Evolutionary conservation across 768 basidiomycete genomes (phyloP).

Genomic region (Russula sp.): DNA sequence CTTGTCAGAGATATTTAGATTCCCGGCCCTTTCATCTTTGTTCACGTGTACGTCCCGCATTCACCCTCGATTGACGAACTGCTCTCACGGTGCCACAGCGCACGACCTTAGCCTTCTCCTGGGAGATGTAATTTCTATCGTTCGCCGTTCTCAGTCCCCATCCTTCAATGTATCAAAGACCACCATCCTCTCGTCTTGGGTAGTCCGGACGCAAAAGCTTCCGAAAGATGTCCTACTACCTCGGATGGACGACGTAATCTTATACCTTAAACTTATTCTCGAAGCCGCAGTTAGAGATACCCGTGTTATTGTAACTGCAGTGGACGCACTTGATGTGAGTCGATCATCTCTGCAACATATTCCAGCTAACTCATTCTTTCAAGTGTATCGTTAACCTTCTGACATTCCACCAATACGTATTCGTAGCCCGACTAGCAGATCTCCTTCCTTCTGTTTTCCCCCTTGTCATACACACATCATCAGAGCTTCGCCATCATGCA

Average conservation of each 20-base stretch:
- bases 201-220: conserved; percentile 20
- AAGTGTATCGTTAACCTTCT: conserved; percentile 25
- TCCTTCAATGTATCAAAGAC: conserved; percentile 15
- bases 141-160: neutral
- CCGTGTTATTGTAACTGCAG: conserved; percentile 9
- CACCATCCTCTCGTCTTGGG: conserved; percentile 16
- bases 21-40: conserved; percentile 15
- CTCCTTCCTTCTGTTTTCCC: conserved; percentile 23
- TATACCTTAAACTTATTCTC: conserved; percentile 17
- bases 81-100: conserved; percentile 6
- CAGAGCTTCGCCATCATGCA: conserved; percentile 22
- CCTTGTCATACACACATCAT: conserved; percentile 17
- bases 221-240: conserved; percentile 16
- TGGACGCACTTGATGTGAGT: conserved; percentile 22
- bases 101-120: conserved; percentile 21
- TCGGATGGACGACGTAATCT: conserved; percentile 14
- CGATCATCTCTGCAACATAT: neutral
- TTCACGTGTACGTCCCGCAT: conserved; percentile 16
- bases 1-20: conserved; percentile 24
- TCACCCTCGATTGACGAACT: neutral
- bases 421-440: conserved; percentile 6
- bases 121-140: conserved; percentile 15
- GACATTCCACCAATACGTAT: conserved; percentile 12
- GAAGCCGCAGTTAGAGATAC: conserved; percentile 9
- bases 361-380: neutral